Base-by-base conservation (phyloP, 2,329 filamentous ascomycete genomes). In the Hypoxylon sp. region DNA sequence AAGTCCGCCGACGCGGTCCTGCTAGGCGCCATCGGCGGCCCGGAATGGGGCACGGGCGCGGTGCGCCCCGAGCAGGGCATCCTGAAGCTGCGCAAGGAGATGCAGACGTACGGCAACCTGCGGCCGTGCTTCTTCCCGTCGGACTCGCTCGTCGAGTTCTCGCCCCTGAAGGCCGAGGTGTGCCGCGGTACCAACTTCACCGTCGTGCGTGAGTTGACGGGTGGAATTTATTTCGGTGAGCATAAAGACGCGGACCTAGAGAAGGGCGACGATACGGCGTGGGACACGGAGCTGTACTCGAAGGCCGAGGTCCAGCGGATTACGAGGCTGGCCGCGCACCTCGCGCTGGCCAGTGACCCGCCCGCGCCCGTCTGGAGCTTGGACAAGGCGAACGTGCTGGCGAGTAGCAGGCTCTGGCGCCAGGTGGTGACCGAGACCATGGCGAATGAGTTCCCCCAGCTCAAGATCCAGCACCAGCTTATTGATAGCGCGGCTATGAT, bases 401-500 rank as follows among this genome's bases (percentile, higher is more conserved):
- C 94, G 1, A 97, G 94, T 13, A 92, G 89, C 75, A 84, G 94
- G 43, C 82, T 98, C 72, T 98, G 94, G 94, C 85, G 94, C 65
- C 94, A 91, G 82, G 91, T 91, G 2, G 91, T 97, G 46, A 89
- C 87, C 41, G 92, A 97, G 80, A 85, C 93, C 61, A 94, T 97
- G 85, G 86, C 85, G 70, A 89, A 89, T 69, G 94, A 97, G 83
- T 98, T 96, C 81, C 93, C 94, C 2, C 87, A 94, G 77, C 80
- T 97, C 47, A 87, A 91, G 81, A 81, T 96, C 44, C 87, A 89
- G 69, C 94, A 97, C 78, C 94, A 98, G 77, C 86, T 98, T 52
- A 97, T 98, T 76, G 94, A 98, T 81, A 92, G 89, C 59, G 94
- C 94, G n/a, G 94, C 94, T 69, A 97, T 98, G 94, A 83, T 97